These are phyloP conservation scores for Clarireedia homoeocarpa DNA, from an alignment of 2,329 filamentous ascomycete genomes.

Conservation along the genomic window DNA sequence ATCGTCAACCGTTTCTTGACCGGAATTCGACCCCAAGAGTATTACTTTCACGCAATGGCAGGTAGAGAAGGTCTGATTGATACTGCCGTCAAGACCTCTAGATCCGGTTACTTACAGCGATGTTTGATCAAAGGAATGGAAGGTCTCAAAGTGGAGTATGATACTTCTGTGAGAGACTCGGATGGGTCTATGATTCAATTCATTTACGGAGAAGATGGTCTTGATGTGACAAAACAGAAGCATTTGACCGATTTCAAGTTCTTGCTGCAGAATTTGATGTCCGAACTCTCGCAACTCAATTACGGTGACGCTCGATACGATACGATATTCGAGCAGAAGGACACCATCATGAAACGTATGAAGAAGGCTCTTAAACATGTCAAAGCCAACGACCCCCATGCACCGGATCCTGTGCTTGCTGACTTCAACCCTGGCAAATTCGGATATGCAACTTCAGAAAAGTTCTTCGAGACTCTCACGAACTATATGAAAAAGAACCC, in stretches of 20 bases:
- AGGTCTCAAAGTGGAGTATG: constrained; percentile 84
- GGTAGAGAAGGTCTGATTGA: constrained; percentile 97
- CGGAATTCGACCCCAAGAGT: constrained; percentile 92
- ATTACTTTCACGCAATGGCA: constrained; percentile 99
- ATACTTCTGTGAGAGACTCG: constrained; percentile 86
- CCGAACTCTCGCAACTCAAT: constrained; percentile 68
- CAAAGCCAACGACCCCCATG: constrained; percentile 46
- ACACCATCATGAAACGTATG: constrained; percentile 58
- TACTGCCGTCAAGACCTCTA: constrained; percentile 96
- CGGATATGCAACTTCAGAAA: constrained; percentile 83
- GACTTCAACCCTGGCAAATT: constrained; percentile 68
- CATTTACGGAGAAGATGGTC: constrained; percentile 89
- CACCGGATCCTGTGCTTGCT: constrained; percentile 62
- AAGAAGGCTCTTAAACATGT: constrained; percentile 74
- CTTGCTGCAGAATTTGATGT: constrained; percentile 75
- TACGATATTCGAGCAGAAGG: constrained; percentile 56
- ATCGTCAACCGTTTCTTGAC: constrained; percentile 96
- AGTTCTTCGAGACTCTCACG: constrained; percentile 64
- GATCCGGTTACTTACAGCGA: constrained; percentile 91
- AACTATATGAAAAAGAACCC: constrained; percentile 75
- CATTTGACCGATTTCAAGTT: constrained; percentile 89
- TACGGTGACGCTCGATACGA: constrained; percentile 49
- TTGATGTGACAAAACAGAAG: constrained; percentile 90
- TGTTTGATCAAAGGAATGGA: constrained; percentile 99
- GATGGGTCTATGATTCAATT: constrained; percentile 94